phyloP scores from a whole-genome alignment of 768 basidiomycete species.

The Trametes coccinea region DNA sequence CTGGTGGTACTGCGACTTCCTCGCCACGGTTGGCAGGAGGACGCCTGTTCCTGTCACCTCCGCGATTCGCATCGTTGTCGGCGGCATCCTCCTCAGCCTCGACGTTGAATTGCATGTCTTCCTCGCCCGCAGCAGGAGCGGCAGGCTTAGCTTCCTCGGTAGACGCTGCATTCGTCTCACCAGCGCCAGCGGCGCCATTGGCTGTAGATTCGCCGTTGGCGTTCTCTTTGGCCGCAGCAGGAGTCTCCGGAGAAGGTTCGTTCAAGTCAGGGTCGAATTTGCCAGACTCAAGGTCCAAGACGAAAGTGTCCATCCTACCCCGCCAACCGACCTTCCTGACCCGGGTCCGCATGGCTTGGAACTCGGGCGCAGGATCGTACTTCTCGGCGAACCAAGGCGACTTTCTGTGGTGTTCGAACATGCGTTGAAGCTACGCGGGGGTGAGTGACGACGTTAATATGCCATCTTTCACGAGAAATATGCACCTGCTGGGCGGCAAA shows the following conservation, averaged over 20 bases:
- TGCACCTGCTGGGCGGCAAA: slow-evolving; percentile 86
- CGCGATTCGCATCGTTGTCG: slow-evolving; percentile 52
- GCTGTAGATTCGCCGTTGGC: slow-evolving; percentile 39
- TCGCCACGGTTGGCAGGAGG: slow-evolving; percentile 67
- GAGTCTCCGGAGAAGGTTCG: slow-evolving; percentile 54
- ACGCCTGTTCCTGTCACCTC: slow-evolving; percentile 35
- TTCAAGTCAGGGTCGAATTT: slow-evolving; percentile 79
- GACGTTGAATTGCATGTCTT: slow-evolving; percentile 74
- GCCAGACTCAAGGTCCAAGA: slow-evolving; percentile 80
- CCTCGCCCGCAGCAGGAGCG: slow-evolving; percentile 45
- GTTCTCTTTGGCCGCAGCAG: slow-evolving; percentile 56
- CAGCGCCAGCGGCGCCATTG: slow-evolving; percentile 46
- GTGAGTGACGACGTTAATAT: background rate
- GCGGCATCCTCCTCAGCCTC: slow-evolving; percentile 71
- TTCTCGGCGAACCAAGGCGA: slow-evolving; percentile 98
- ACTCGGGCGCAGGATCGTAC: slow-evolving; percentile 80
- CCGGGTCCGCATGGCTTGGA: slow-evolving; percentile 68
- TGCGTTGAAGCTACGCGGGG: slow-evolving; percentile 77
- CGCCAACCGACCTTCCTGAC: slow-evolving; percentile 86
- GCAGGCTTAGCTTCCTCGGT: slow-evolving; percentile 56
- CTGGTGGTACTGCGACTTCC: slow-evolving; percentile 62
- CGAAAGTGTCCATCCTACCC: slow-evolving; percentile 67
- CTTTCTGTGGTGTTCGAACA: slow-evolving; percentile 93
- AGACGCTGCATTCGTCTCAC: slow-evolving; percentile 34
- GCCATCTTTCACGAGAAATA: slow-evolving; percentile 22